Evolutionary conservation across 176 grass and related monocot genomes (phyloP), one percentile per base, ranked within the genome.

Genomic region (Miscanthus lutarioriparius): DNA sequence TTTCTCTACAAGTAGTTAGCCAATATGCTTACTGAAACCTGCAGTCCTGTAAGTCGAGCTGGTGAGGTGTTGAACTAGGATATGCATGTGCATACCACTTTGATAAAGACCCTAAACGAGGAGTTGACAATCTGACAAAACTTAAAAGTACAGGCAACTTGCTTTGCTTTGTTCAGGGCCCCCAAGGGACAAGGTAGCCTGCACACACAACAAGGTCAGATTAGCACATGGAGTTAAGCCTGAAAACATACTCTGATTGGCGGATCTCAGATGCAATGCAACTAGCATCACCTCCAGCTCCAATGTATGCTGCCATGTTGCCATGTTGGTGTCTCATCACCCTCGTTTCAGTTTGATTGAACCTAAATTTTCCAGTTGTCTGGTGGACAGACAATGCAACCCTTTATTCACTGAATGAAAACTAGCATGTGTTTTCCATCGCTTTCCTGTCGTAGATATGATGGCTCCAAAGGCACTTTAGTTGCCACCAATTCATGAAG

Each of bases 401-500:
- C 43, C 33, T 51, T 82, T 70, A 63, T 76, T 69, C 72, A 26
- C 20, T 77, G 83, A 65, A 81, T 10, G 22, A n/a, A 82, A 65
- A 64, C 64, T 8, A 41, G 23, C 58, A 67, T 17, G 28, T 23
- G 77, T 77, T 71, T 53, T 56, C 83, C 54, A 71, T 76, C 71
- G 20, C 77, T 10, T 19, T 72, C 83, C 41, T 66, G 78, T 76
- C 78, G 53, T 61, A 61, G 56, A 61, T 61, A 71, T 82, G 72
- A 77, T 77, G 58, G 53, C 4, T 5, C 64, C 32, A 81, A 82
- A 86, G 78, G 16, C 15, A 14, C 65, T 86, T 86, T 82, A 77
- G 75, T 48, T 49, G 41, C 79, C 87, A 13, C 19, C 16, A 63
- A 82, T 65, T 89, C 72, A 56, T 65, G 62, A 80, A 44, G 63